Evolutionary conservation across 306 rosid species (phyloP).

Genomic region (Ormosia semicastrata): DNA sequence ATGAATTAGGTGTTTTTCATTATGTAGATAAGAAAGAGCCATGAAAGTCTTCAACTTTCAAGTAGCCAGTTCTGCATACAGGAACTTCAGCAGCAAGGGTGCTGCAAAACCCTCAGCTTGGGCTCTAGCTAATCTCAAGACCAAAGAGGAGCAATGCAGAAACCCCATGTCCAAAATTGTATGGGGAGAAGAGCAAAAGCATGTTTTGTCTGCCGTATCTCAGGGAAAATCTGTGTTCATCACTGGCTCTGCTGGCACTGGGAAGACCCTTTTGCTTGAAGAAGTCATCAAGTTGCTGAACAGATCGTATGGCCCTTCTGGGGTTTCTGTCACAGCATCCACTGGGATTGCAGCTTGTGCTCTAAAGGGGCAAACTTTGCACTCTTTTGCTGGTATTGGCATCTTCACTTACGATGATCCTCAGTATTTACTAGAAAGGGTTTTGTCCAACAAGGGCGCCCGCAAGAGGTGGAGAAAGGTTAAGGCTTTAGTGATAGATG

Average conservation of each 20-base stretch:
- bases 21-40: not conserved
- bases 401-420: not conserved
- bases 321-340: conserved; percentile 40
- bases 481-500: conserved; percentile 49
- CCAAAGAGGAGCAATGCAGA: not conserved
- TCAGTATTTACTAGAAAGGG: not conserved
- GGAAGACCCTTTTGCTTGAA: conserved; percentile 40
- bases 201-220: conserved; percentile 22
- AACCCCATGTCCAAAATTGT: conserved; percentile 1
- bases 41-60: conserved; percentile 18
- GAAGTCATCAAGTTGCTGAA: conserved; percentile 20
- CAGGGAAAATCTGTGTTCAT: conserved; percentile 43
- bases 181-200: conserved; percentile 44
- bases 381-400: conserved; percentile 42
- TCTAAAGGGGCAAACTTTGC: conserved; percentile 44
- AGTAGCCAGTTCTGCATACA: not conserved
- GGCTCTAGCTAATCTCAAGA: not conserved
- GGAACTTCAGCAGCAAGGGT: conserved; percentile 34
- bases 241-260: conserved; percentile 54
- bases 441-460: conserved; percentile 15
- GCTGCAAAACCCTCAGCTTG: not conserved
- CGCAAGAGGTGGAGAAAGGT: conserved; percentile 40
- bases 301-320: conserved; percentile 16
- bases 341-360: conserved; percentile 52
- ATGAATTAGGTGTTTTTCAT: too few species aligned